These are phyloP conservation scores for Lagenidium sp. DNA, from an alignment of 352 stramenopile genomes.

Conservation along the genomic window DNA sequence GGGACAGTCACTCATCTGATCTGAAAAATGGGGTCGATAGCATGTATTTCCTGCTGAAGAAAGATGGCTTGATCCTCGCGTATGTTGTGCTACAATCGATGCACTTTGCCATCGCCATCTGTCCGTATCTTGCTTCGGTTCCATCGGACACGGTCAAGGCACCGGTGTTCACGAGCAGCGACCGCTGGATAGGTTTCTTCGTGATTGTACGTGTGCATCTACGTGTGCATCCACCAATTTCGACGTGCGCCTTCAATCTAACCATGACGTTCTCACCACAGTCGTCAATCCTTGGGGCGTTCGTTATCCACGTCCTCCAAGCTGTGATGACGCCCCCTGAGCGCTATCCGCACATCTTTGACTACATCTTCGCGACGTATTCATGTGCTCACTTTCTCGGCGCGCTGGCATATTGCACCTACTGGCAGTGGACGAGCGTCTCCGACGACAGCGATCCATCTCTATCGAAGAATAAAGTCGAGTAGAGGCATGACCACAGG, in stretches of 20 bases:
- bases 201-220: constrained; percentile 29
- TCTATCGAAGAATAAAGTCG: not conserved
- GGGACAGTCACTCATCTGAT: no score
- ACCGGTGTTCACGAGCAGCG: constrained; percentile 25
- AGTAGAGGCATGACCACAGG: no score
- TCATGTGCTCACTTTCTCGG: constrained; percentile 73
- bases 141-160: constrained; percentile 18
- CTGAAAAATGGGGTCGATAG: no score
- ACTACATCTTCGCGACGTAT: constrained; percentile 79
- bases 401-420: constrained; percentile 66
- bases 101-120: constrained; percentile 39
- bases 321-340: constrained; percentile 28
- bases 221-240: not conserved
- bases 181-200: constrained; percentile 27
- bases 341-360: constrained; percentile 75
- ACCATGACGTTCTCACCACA: constrained; percentile 10
- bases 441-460: constrained; percentile 5
- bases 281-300: constrained; percentile 43
- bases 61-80: constrained; percentile 62
- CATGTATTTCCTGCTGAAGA: constrained; percentile 83
- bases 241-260: not conserved
- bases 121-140: not conserved
- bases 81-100: constrained; percentile 57
- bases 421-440: constrained; percentile 68
- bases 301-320: constrained; percentile 49